Evolutionary conservation across 768 basidiomycete genomes (phyloP), one percentile per base, ranked within the genome.

Genomic region (Lactifluus hygrophoroides): DNA sequence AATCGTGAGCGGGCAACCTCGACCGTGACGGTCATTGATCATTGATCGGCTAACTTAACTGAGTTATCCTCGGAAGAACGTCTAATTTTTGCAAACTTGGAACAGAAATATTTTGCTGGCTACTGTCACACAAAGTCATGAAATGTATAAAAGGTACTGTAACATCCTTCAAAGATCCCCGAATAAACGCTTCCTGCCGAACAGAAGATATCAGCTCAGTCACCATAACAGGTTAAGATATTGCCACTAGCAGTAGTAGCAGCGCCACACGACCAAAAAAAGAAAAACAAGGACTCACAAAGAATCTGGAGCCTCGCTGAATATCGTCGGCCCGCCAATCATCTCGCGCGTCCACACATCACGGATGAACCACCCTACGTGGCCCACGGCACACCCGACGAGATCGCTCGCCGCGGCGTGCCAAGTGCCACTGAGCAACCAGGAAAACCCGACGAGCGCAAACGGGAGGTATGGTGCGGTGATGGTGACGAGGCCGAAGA

Each of bases 391-490:
- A 67, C 92, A 90, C 1, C 93, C 92, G 16, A 89, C 75, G 17
- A 94, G 74, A 67, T 92, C 88, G 5, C 86, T 86, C 0, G 86
- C 83, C 0, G 91, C 88, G 21, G 88, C 90, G 64, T 80, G 82
- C 88, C 85, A 91, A 4, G 86, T 86, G 5, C 90, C 91, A 64
- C 83, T 90, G 35, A 88, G 75, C 27, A 87, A 71, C 88, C 88
- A 90, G 0, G 88, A 87, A 67, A 97, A 90, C 0, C 77, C 87
- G 21, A 97, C 89, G 34, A 98, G 85, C 0, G 92, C 93, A 30
- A 94, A 72, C 2, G 95, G 95, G 6, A 99, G 84, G 71, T 99
- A 97, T 0, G 95, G 92, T 0, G 95, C 95, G 0, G 91, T 88
- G 67, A 99, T 94, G 3, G 91, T 97, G 66, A 98, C 78, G 27